Conservation (phyloP, 2,329 filamentous ascomycete genomes). For the Davidsoniella virescens region DNA sequence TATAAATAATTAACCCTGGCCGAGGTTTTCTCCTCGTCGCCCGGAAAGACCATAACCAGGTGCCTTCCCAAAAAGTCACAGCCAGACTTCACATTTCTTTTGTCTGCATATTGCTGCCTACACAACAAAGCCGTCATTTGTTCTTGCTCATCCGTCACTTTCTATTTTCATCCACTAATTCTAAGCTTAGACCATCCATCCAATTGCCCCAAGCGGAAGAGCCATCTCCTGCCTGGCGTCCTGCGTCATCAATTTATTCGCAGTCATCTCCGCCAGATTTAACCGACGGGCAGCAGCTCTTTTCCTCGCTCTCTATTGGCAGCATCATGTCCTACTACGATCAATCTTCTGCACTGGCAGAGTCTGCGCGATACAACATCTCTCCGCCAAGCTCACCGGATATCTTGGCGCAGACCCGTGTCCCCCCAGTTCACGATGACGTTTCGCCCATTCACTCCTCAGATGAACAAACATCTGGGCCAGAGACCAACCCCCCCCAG, state of each 20-base stretch:
- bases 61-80: no score
- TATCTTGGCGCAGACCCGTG: neutral
- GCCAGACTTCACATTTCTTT: no score
- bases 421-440: conserved; percentile 16
- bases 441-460: conserved; percentile 39
- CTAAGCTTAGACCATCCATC: no score
- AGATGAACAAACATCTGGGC: conserved; percentile 21
- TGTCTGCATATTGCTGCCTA: no score
- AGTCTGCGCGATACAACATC: conserved; percentile 22
- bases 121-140: no score
- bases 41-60: no score
- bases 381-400: conserved; percentile 44
- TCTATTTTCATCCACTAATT: no score
- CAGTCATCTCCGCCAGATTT: neutral
- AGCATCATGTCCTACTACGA: conserved; percentile 2
- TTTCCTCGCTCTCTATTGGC: no score
- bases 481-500: conserved; percentile 6
- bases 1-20: no score
- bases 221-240: neutral
- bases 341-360: neutral
- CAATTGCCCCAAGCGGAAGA: no score
- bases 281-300: neutral
- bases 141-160: no score
- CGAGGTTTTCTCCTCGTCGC: no score
- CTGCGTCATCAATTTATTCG: conserved; percentile 1